Evolutionary conservation across 805 yeast species (phyloP), one percentile per base, ranked within the genome.

Genomic region (Cyberlindnera mrakii): DNA sequence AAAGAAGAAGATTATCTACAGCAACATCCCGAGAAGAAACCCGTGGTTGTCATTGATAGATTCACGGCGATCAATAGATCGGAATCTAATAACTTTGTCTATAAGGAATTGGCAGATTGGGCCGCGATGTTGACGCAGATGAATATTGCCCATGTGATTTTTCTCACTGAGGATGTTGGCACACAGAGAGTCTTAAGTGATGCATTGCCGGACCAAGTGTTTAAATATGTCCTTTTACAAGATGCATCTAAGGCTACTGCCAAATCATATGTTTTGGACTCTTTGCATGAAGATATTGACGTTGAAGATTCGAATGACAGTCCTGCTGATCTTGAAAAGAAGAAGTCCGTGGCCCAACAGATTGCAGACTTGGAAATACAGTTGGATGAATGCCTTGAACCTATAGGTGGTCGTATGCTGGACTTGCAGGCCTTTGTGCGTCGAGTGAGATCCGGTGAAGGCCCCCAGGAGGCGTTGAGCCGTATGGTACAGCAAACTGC

Each of bases 381-480:
- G 9, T 68, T 89, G 19, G 81, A 77, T 19, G 63, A 66, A 5
- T 74, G 81, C 29, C 65, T 90, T 30, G 77, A 68, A 23, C 95
- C 96, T 11, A 65, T 93, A 23, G 99, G 99, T 17, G 99, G 99
- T 33, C 78, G 99, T 49, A 85, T 91, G 90, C 71, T 89, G 36
- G 99, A 93, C 61, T 70, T 93, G 40, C 96, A 93, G 63, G 82
- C 91, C 25, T 89, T 87, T 64, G 84, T 84, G 2, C 76, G 98
- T 58, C 82, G 98, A 40, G 76, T 93, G 15, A 80, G 80, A 53
- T 79, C 91, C 1, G 99, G 99, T 6, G 99, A 93, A 59, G 59
- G 76, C 7, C 95, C 96, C 3, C 54, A 65, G 9, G 83, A 75
- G 40, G 97, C 98, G 0, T 65, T 88, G 35, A 64, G 72, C 2